A percentile compares a stretch with the other conserved stretches of the same genome.
These are phyloP conservation scores for Staphylotrichum longicolle DNA, from an alignment of 495 filamentous ascomycete genomes.

Conservation along the genomic window DNA sequence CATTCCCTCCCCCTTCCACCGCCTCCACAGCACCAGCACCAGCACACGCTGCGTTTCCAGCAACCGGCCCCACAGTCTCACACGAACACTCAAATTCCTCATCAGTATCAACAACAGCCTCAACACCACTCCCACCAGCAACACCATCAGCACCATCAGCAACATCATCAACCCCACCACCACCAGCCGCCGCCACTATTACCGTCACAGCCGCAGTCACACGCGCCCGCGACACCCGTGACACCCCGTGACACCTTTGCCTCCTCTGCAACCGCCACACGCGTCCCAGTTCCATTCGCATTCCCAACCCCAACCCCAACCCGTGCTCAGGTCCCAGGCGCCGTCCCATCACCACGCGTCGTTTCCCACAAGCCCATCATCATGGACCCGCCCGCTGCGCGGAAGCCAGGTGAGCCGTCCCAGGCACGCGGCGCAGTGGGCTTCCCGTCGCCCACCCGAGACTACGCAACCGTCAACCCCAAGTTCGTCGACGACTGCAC, in stretches of 20 bases:
- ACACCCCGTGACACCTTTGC: slow-evolving; percentile 13
- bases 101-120: background rate
- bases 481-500: slow-evolving; percentile 45
- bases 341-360: background rate
- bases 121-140: background rate
- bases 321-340: background rate
- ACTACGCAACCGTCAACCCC: slow-evolving; percentile 38
- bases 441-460: slow-evolving; percentile 41
- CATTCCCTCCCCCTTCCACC: background rate
- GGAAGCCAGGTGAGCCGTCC: slow-evolving; percentile 21
- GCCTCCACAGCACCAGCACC: slow-evolving; percentile 3
- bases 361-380: slow-evolving; percentile 31
- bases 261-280: slow-evolving; percentile 16
- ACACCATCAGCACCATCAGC: slow-evolving; percentile 16
- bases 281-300: slow-evolving; percentile 1
- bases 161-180: slow-evolving; percentile 3
- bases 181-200: slow-evolving; percentile 10
- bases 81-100: slow-evolving; percentile 14
- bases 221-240: slow-evolving; percentile 13
- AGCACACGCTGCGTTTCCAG: background rate
- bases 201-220: background rate
- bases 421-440: slow-evolving; percentile 20
- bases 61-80: slow-evolving; percentile 4
- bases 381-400: slow-evolving; percentile 40
- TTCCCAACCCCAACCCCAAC: slow-evolving; percentile 16